These are phyloP conservation scores for Mayamaea pseudoterrestris DNA, from an alignment of 108 stramenopile species.

Conservation along the genomic window DNA sequence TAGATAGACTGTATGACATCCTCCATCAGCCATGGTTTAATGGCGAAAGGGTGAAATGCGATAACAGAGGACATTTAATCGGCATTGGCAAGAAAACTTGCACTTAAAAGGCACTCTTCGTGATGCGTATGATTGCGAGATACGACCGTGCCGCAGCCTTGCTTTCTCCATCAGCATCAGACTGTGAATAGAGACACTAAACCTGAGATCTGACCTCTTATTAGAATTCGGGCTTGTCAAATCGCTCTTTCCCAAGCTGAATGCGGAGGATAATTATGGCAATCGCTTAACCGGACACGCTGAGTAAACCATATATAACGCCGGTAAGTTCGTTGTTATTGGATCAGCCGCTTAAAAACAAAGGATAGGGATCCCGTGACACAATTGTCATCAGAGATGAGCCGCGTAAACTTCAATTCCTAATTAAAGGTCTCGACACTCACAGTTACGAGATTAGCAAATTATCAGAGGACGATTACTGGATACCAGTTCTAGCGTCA, in stretches of 20 bases:
- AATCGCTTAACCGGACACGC: constrained; percentile 23
- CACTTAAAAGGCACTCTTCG: constrained; percentile 17
- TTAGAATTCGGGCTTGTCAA: constrained; percentile 41
- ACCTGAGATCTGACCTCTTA: constrained; percentile 6
- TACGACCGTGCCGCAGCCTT: constrained; percentile 60
- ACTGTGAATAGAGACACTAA: constrained; percentile 34
- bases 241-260: constrained; percentile 9
- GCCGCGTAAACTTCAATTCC: too few species aligned
- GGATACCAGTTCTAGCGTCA: too few species aligned
- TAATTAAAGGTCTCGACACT: too few species aligned
- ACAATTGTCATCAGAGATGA: too few species aligned
- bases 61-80: constrained; percentile 16
- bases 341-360: too few species aligned
- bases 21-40: constrained; percentile 38
- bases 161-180: constrained; percentile 31
- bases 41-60: constrained; percentile 20
- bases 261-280: constrained; percentile 15
- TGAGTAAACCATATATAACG: too few species aligned
- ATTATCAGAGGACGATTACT: too few species aligned
- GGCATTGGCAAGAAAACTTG: constrained; percentile 1
- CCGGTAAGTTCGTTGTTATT: too few species aligned
- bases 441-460: too few species aligned
- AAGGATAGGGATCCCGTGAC: too few species aligned
- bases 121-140: constrained; percentile 35
- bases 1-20: constrained; percentile 67